Base-by-base conservation (phyloP, 257 asterid species). In the Voacanga thouarsii region DNA sequence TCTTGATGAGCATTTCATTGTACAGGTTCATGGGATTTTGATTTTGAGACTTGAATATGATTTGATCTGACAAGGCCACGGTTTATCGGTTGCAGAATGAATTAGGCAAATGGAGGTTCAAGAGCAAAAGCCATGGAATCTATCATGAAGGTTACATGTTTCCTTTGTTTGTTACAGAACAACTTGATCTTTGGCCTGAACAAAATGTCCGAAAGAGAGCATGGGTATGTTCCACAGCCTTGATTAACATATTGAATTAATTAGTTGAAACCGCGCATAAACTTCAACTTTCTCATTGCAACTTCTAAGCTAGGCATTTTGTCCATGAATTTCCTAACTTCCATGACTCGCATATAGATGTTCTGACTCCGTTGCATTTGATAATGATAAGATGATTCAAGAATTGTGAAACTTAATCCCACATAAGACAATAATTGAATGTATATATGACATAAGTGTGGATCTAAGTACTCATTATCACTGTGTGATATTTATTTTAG, bases 161-260 rank as follows among this genome's bases (percentile, higher is more conserved):
- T 69, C 97, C 97, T 43, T 80, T 90, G 90, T 84, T 86, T 1
- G 97, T 92, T 1, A 92, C 92, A 0, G 84, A 89, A 64, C 91
- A 89, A 78, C 94, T 92, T 68, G 92, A 91, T 59, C 84, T 81
- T 15, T 92, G 97, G 97, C 97, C 97, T 0, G 97, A 92, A 33
- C 65, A 86, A 61, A 76, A 82, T 78, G 71, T 80, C 12, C 84
- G 97, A 66, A 82, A 44, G 65, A 81, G 97, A 78, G 78, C 49
- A 63, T 92, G 97, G 97, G 97, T 90, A 81, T 0, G 86, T 26
- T 37, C 6, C 41, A 43, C 60, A 23, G 12, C 41, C 43, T 61
- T 67, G 79, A 24, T 28, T 47, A 18, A 16, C 9, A 19, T 24
- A 57, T 9, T 18, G 9, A 12, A 24, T 50, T 30, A 12, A 24